phyloP scores from a whole-genome alignment of 768 basidiomycete genomes.

The Tricholoma flavovirens region DNA sequence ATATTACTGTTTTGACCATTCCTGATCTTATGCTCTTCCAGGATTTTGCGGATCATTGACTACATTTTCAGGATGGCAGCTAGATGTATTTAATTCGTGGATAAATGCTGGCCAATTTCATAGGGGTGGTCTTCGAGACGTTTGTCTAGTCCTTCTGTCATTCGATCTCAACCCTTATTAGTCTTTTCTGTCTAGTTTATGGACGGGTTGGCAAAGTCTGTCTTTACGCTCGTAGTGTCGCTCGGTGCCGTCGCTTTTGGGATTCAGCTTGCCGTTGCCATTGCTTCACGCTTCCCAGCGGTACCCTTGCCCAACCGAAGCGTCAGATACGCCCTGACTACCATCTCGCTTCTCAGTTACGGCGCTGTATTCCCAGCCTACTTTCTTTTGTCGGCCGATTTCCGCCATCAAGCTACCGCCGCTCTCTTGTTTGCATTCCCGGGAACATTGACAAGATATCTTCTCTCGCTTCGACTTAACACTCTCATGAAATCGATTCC shows the following conservation, averaged over 20 bases:
- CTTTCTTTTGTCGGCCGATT: slow-evolving; percentile 61
- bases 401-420: slow-evolving; percentile 77
- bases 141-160: slow-evolving; percentile 30
- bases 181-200: slow-evolving; percentile 54
- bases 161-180: not conserved
- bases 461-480: slow-evolving; percentile 72
- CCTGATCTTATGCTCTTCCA: slow-evolving; percentile 19
- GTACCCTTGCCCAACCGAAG: slow-evolving; percentile 35
- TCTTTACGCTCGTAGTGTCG: slow-evolving; percentile 74
- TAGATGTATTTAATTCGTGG: slow-evolving; percentile 84
- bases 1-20: not conserved
- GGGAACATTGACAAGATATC: slow-evolving; percentile 80
- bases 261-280: slow-evolving; percentile 44
- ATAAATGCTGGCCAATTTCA: slow-evolving; percentile 53
- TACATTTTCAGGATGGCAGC: slow-evolving; percentile 94
- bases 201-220: slow-evolving; percentile 76
- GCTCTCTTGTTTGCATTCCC: slow-evolving; percentile 88
- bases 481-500: slow-evolving; percentile 55
- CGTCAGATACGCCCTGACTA: slow-evolving; percentile 46
- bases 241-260: slow-evolving; percentile 79
- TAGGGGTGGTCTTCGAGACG: slow-evolving; percentile 67
- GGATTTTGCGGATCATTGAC: slow-evolving; percentile 96
- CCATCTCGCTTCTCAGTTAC: slow-evolving; percentile 60
- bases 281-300: slow-evolving; percentile 36
- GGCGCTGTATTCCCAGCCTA: slow-evolving; percentile 74